A percentile compares a stretch with the other conserved stretches of the same genome.
These are phyloP conservation scores for Scopulariopsis brevicaulis DNA, from an alignment of 2,329 filamentous ascomycete genomes.

Conservation along the genomic window DNA sequence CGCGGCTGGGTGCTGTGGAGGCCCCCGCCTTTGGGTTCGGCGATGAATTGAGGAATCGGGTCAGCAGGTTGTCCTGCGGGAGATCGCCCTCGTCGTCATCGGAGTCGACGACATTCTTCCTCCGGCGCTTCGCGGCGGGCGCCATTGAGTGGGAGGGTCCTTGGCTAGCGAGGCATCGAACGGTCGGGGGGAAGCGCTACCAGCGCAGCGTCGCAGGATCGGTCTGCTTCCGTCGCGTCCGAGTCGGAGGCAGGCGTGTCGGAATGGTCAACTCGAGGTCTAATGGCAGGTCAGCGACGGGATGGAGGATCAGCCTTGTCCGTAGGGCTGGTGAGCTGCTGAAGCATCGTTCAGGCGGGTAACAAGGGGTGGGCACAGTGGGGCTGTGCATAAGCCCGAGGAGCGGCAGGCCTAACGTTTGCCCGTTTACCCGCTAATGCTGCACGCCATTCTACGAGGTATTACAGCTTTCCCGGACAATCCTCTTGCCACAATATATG, in stretches of 20 bases:
- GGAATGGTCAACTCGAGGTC: neutral
- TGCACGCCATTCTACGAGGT: neutral
- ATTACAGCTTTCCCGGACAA: no score
- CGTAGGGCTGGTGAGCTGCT: neutral
- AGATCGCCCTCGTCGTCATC: constrained; percentile 34
- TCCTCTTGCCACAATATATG: no score
- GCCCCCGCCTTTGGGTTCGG: constrained; percentile 24
- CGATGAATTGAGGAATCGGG: constrained; percentile 42
- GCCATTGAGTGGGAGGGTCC: constrained; percentile 28
- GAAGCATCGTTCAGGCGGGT: neutral
- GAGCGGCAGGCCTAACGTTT: neutral
- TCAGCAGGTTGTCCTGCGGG: constrained; percentile 31
- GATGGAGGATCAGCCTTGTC: neutral
- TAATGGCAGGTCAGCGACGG: neutral
- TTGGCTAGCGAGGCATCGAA: neutral
- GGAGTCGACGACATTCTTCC: constrained; percentile 40
- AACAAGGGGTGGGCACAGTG: neutral
- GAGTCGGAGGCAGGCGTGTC: neutral
- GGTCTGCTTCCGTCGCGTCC: neutral
- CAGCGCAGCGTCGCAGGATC: neutral
- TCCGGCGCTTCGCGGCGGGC: constrained; percentile 46
- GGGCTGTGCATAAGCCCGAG: neutral
- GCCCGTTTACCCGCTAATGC: neutral
- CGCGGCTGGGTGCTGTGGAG: constrained; percentile 17
- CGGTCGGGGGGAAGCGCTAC: neutral